phyloP scores from a whole-genome alignment of 2,329 filamentous ascomycete genomes.

The Colletotrichum nymphaeae region DNA sequence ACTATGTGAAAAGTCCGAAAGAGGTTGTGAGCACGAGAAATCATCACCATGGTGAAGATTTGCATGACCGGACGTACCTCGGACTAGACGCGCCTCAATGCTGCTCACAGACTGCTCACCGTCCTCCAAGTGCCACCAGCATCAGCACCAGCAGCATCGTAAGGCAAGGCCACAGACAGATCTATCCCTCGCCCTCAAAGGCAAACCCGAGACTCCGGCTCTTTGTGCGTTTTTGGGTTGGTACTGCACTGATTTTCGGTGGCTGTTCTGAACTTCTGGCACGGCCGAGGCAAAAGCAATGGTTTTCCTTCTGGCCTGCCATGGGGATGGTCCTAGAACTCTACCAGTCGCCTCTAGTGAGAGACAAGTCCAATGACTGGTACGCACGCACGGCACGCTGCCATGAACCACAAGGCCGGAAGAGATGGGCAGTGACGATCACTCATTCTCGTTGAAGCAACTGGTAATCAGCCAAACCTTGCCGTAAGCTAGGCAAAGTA shows the following conservation, averaged over 20 bases:
- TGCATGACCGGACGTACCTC: neutral
- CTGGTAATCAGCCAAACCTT: slow-evolving; percentile 22
- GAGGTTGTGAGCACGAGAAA: neutral
- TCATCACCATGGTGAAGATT: neutral
- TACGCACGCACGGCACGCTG: slow-evolving; percentile 1
- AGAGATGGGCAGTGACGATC: slow-evolving; percentile 20
- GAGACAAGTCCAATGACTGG: slow-evolving; percentile 11
- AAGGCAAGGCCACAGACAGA: neutral
- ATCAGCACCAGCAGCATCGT: neutral
- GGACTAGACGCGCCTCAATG: neutral
- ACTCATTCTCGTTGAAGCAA: neutral
- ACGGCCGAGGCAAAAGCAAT: slow-evolving; percentile 1
- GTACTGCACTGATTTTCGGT: slow-evolving; percentile 1
- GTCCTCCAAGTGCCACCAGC: neutral
- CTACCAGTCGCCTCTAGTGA: neutral
- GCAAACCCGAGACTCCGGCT: slow-evolving; percentile 24
- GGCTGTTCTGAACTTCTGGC: neutral
- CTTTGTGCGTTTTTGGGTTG: slow-evolving; percentile 15
- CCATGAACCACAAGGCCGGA: slow-evolving; percentile 26
- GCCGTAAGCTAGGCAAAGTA: neutral
- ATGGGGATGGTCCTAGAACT: neutral
- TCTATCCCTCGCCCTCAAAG: neutral
- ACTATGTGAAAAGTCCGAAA: neutral
- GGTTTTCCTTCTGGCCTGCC: neutral
- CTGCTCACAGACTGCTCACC: neutral